Conservation (phyloP, 73 alveolate species). For the Tetrahymena malaccensis region DNA sequence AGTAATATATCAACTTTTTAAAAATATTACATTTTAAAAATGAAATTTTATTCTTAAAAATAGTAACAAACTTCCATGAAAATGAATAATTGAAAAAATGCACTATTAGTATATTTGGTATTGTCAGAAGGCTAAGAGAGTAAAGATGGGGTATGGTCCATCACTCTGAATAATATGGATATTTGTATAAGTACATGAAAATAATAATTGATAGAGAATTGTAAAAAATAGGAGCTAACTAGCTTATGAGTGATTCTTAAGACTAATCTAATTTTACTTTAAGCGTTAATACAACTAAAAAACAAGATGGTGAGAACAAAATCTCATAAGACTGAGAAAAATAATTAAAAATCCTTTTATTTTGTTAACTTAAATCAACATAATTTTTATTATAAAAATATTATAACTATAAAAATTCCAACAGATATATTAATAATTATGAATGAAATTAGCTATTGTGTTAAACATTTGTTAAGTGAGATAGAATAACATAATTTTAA, state of each 20-base stretch:
- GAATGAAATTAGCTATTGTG: too few relatives aligned
- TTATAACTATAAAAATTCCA: too few relatives aligned
- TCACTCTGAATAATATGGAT: conserved; percentile 67
- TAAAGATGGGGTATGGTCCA: conserved; percentile 91
- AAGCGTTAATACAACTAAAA: neutral
- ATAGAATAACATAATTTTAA: too few relatives aligned
- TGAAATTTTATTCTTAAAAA: neutral
- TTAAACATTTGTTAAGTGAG: too few relatives aligned
- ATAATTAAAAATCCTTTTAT: too few relatives aligned
- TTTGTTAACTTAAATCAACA: too few relatives aligned
- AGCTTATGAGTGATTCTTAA: neutral
- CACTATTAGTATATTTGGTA: conserved; percentile 65
- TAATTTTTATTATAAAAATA: too few relatives aligned
- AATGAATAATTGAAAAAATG: neutral
- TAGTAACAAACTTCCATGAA: neutral
- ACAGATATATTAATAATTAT: too few relatives aligned
- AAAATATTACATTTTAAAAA: neutral
- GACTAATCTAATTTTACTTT: neutral
- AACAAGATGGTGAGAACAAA: neutral
- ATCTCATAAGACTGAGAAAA: neutral
- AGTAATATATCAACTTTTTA: neutral
- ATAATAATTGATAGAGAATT: neutral
- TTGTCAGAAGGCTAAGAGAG: conserved; percentile 91
- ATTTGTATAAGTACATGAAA: conserved; percentile 63
- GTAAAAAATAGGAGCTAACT: neutral